Evolutionary conservation across 2,329 filamentous ascomycete species (phyloP).

Genomic region (Aureobasidium subglaciale): DNA sequence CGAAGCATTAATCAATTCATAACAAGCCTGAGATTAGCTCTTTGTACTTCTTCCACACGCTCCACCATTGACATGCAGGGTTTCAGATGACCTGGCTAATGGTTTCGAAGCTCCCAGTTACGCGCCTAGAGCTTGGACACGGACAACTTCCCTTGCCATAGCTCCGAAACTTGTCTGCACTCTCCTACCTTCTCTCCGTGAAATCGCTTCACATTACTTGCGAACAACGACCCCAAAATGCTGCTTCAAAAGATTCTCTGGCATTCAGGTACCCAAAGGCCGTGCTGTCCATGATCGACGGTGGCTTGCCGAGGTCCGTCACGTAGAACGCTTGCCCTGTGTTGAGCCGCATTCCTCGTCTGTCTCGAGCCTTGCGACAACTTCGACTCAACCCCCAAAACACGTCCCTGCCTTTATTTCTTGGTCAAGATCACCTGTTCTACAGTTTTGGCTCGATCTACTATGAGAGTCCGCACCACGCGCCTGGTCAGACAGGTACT

Average conservation of each 20-base stretch:
- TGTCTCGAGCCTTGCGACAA: neutral
- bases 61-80: neutral
- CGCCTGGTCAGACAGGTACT: too few species aligned
- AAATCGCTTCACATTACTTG: neutral
- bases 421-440: too few species aligned
- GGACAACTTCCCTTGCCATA: neutral
- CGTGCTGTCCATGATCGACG: neutral
- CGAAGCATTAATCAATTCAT: neutral
- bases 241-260: neutral
- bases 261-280: neutral
- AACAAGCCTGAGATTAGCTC: neutral
- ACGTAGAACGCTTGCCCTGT: neutral
- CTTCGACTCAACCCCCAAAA: neutral
- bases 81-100: conserved; percentile 1
- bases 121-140: conserved; percentile 6
- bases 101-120: conserved; percentile 4
- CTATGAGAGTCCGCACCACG: too few species aligned
- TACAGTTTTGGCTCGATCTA: too few species aligned
- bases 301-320: conserved; percentile 10
- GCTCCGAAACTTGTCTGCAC: too few species aligned
- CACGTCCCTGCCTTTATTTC: too few species aligned
- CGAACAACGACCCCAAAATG: neutral
- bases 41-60: too few species aligned
- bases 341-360: neutral
- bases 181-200: too few species aligned